Evolutionary conservation across 176 grass and related monocot species (phyloP).

Genomic region (Aegilops tauschii): DNA sequence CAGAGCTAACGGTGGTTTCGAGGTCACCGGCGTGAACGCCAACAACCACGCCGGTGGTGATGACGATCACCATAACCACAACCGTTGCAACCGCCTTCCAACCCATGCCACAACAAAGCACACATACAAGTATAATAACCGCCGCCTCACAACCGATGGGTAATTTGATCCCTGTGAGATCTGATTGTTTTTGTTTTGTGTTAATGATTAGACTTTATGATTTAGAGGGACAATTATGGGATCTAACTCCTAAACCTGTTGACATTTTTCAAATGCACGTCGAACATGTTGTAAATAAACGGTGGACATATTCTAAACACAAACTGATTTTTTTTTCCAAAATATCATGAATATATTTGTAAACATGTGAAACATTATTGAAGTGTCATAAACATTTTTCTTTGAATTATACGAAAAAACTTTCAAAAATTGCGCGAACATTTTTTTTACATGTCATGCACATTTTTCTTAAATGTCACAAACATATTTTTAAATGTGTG

Average conservation of each 20-base stretch:
- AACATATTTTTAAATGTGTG: too few relatives aligned
- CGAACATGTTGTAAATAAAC: too few relatives aligned
- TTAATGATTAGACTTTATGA: neutral
- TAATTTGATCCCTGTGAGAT: neutral
- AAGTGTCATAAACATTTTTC: too few relatives aligned
- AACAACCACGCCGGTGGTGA: neutral
- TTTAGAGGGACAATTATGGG: neutral
- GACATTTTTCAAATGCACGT: too few relatives aligned
- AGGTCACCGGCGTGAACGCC: neutral
- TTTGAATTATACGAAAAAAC: too few relatives aligned
- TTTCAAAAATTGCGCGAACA: too few relatives aligned
- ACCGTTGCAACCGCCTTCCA: neutral
- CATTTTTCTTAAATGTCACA: too few relatives aligned
- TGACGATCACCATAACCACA: neutral
- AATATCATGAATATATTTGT: too few relatives aligned
- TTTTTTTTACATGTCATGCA: too few relatives aligned
- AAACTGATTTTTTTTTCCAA: too few relatives aligned
- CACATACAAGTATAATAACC: neutral
- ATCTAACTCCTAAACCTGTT: neutral
- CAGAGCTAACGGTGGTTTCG: neutral
- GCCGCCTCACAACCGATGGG: neutral
- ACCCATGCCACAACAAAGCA: neutral
- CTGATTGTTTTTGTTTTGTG: neutral
- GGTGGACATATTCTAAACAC: too few relatives aligned
- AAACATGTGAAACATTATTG: too few relatives aligned